Evolutionary conservation across 2,329 filamentous ascomycete genomes (phyloP).

Genomic region (Venturia pyrina): DNA sequence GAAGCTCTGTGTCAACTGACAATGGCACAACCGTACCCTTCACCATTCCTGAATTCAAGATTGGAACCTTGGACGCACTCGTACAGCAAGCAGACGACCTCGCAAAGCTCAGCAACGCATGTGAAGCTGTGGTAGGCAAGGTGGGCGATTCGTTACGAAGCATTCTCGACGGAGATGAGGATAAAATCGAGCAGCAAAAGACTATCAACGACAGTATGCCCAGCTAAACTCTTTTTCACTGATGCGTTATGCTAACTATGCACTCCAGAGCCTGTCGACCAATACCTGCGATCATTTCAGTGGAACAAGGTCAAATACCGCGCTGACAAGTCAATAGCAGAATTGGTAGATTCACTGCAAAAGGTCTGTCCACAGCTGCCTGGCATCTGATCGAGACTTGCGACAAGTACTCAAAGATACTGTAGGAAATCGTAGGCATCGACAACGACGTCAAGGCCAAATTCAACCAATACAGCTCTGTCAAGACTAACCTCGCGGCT

Average conservation of each 20-base stretch:
- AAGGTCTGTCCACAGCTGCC: constrained; percentile 47
- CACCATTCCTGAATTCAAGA: constrained; percentile 88
- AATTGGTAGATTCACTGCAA: constrained; percentile 78
- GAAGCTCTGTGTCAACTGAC: constrained; percentile 61
- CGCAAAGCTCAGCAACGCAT: constrained; percentile 71
- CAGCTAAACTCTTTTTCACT: neutral
- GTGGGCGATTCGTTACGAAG: constrained; percentile 76
- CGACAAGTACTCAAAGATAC: neutral
- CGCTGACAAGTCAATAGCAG: constrained; percentile 77
- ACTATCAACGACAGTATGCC: constrained; percentile 82
- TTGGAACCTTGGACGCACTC: constrained; percentile 87
- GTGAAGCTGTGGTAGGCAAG: constrained; percentile 75
- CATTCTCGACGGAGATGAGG: constrained; percentile 75
- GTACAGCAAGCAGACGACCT: constrained; percentile 96
- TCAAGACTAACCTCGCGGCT: constrained; percentile 73
- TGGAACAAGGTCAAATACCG: constrained; percentile 99
- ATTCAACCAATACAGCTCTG: constrained; percentile 85
- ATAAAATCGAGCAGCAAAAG: constrained; percentile 76
- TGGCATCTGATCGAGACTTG: neutral
- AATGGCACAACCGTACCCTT: constrained; percentile 70
- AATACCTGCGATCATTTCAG: constrained; percentile 77
- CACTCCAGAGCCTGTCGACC: constrained; percentile 75
- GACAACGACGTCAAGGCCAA: constrained; percentile 95
- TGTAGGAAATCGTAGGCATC: constrained; percentile 74
- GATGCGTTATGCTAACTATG: neutral